Base-by-base conservation (phyloP, 768 basidiomycete genomes). In the Strobilomyces dryophilus region DNA sequence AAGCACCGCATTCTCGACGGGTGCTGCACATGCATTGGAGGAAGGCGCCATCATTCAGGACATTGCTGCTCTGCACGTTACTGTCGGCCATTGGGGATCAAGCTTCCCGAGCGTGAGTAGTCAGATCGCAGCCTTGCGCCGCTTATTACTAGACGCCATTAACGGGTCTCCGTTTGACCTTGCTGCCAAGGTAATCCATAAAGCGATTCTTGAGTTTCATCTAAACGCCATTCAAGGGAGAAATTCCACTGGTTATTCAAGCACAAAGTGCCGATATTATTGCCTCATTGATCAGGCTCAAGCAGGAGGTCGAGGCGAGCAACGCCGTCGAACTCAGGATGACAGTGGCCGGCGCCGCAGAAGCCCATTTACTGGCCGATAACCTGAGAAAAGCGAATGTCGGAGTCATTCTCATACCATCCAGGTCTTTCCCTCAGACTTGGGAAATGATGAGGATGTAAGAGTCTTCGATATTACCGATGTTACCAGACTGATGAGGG, bases 211-310 rank as follows among this genome's bases (percentile, higher is more conserved):
- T 47, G 35, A 24, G 52, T 27, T 24, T 46, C 32, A 31, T 41
- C 46, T 56, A 31, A 49, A 36, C 24, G 5, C 32, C 12, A 40
- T 44, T 11, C 37, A 56, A 87, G 83, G 89, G 90, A 6, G 62
- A 75, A 34, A 75, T 93, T 20, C 85, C 89, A 4, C 73, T 97
- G 6, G 86, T 95, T 11, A 73, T 92, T 8, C 81, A 85, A 49
- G 83, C 81, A 2, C 74, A 86, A 57, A 91, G 76, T 60, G 92
- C 89, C 5, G 93, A 95, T 66, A 74, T 88, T 47, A 94, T 95
- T 56, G 89, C 87, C 1, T 82, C 86, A 1, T 68, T 95, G 32
- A 74, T 95, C 41, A 66, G 77, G 24, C 74, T 95, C 51, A 89
- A 89, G 69, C 71, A 71, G 48, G 81, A 89, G 60, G 72, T 85